Conservation (phyloP, 2,329 filamentous ascomycete genomes). For the Alternaria viburni region DNA sequence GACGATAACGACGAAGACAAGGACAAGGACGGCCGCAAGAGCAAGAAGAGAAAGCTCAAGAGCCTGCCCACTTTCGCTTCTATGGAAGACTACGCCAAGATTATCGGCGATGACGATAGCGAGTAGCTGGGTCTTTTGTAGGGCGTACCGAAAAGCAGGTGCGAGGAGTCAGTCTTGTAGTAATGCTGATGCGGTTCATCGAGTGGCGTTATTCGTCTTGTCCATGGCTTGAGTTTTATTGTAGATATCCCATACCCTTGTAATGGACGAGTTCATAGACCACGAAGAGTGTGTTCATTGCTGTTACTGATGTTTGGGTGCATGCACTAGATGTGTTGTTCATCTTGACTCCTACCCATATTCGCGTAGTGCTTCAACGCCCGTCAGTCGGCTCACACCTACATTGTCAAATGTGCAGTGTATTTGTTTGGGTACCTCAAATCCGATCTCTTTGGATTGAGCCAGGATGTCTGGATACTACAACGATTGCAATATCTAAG, state of each 20-base stretch:
- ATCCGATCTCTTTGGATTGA: background rate
- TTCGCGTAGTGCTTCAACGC: background rate
- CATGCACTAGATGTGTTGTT: background rate
- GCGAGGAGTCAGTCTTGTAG: background rate
- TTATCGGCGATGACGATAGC: slow-evolving; percentile 71
- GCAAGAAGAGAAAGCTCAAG: slow-evolving; percentile 84
- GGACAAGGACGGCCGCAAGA: slow-evolving; percentile 55
- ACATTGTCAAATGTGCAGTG: background rate
- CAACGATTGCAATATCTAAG: background rate
- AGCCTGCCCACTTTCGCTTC: slow-evolving; percentile 91
- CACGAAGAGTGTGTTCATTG: background rate
- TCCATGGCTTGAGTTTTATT: slow-evolving; percentile 20
- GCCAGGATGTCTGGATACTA: background rate
- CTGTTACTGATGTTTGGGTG: background rate
- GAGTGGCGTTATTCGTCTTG: slow-evolving; percentile 7
- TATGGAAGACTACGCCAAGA: slow-evolving; percentile 87
- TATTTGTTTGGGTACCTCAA: background rate
- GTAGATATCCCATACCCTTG: slow-evolving; percentile 44
- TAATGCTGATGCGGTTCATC: background rate
- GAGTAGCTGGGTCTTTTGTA: slow-evolving; percentile 20
- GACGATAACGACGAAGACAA: slow-evolving; percentile 48
- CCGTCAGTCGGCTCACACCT: accelerated
- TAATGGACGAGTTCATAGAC: slow-evolving; percentile 21
- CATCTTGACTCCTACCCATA: accelerated
- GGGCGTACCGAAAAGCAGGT: background rate